phyloP scores from a whole-genome alignment of 1,139 yeast genomes.

The Hyphopichia burtonii region DNA sequence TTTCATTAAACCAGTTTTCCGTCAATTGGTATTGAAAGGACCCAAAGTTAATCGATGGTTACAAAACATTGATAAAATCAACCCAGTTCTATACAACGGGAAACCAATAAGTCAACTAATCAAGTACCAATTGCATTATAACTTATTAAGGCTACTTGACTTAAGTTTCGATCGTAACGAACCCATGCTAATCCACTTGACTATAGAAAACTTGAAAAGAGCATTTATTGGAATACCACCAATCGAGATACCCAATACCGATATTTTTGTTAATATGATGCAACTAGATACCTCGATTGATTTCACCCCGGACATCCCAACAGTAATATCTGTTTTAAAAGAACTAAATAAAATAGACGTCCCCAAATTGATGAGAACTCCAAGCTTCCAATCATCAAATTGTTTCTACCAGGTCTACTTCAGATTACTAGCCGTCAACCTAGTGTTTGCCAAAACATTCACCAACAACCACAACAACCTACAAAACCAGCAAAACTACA shows the following conservation, averaged over 20 bases:
- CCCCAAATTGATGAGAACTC: neutral
- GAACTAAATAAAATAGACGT: neutral
- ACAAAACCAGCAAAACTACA: neutral
- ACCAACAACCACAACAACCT: neutral
- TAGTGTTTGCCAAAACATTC: neutral
- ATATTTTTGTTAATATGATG: neutral
- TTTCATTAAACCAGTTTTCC: neutral
- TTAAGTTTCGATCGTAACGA: neutral
- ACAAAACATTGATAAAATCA: neutral
- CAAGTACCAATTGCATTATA: neutral
- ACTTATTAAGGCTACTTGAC: neutral
- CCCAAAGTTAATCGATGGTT: neutral
- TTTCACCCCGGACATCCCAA: neutral
- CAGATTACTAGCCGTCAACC: neutral
- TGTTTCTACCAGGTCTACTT: neutral
- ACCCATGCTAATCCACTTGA: neutral
- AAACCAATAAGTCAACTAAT: neutral
- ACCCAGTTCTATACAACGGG: neutral
- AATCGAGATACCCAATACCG: neutral
- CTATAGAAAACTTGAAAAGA: neutral
- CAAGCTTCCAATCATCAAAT: neutral
- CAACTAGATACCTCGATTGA: neutral
- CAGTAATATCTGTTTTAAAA: neutral
- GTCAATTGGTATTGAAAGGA: neutral
- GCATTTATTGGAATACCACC: neutral